Percentiles rank a stretch among this genome's conserved stretches.
phyloP scores from a whole-genome alignment of 805 yeast species.

The Yarrowia divulgata region DNA sequence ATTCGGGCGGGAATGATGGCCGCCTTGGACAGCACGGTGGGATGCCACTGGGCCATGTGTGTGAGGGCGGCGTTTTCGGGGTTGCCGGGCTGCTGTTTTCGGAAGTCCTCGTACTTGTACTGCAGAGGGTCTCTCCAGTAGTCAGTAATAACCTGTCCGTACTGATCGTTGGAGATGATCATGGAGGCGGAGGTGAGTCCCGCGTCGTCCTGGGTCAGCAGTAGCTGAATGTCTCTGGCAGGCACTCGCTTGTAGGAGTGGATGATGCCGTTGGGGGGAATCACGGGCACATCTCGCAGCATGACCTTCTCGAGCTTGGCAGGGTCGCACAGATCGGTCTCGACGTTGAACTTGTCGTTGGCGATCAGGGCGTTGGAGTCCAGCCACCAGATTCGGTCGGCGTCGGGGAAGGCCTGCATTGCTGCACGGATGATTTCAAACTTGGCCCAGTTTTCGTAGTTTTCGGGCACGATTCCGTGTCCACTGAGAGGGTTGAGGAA shows the following conservation, averaged over 20 bases:
- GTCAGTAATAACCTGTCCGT: constrained; percentile 75
- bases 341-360: constrained; percentile 69
- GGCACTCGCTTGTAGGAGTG: constrained; percentile 67
- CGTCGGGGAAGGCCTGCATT: constrained; percentile 89
- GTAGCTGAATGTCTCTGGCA: constrained; percentile 62
- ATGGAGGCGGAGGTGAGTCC: constrained; percentile 75
- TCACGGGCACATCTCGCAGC: constrained; percentile 73
- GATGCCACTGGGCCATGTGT: constrained; percentile 97
- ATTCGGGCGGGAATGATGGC: constrained; percentile 72
- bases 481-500: constrained; percentile 53
- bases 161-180: constrained; percentile 68
- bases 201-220: constrained; percentile 72
- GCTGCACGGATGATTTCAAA: constrained; percentile 78
- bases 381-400: constrained; percentile 90
- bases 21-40: constrained; percentile 73
- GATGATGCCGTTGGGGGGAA: constrained; percentile 52
- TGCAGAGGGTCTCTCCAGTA: constrained; percentile 78
- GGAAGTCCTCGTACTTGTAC: constrained; percentile 67
- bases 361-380: constrained; percentile 76
- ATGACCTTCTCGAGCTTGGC: constrained; percentile 68
- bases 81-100: constrained; percentile 45
- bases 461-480: constrained; percentile 39
- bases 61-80: constrained; percentile 65
- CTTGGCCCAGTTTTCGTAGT: constrained; percentile 63
- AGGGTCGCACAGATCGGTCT: constrained; percentile 64